phyloP scores from a whole-genome alignment of 179 eudicot genomes.

The Carnegiea gigantea region DNA sequence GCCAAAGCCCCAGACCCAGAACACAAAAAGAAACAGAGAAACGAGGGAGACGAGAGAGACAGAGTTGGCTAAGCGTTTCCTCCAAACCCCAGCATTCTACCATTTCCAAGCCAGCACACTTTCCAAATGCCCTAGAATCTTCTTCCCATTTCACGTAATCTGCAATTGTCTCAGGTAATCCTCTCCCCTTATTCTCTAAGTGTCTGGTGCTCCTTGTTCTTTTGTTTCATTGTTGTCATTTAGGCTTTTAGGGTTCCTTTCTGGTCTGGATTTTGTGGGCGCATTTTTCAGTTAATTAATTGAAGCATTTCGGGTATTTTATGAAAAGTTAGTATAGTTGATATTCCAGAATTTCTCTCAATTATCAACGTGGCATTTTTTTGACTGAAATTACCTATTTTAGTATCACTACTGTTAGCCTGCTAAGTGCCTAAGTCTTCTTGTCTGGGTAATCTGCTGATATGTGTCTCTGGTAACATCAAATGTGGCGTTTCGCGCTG shows the following conservation, averaged over 20 bases:
- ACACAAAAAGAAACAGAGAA: constrained; percentile 12
- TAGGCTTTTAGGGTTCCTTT: constrained; percentile 24
- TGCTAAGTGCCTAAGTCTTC: neutral
- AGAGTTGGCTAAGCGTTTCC: constrained; percentile 1
- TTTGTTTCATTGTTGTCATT: neutral
- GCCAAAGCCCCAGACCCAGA: constrained; percentile 25
- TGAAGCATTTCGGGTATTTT: neutral
- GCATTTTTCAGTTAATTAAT: neutral
- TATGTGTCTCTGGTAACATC: neutral
- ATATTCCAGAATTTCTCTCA: neutral
- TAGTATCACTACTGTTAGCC: too few species aligned
- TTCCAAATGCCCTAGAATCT: constrained; percentile 15
- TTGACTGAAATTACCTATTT: neutral
- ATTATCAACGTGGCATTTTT: neutral
- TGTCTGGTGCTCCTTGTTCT: neutral
- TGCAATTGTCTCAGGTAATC: constrained; percentile 19
- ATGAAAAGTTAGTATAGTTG: neutral
- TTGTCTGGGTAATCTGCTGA: neutral
- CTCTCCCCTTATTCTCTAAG: neutral
- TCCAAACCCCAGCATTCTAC: constrained; percentile 12
- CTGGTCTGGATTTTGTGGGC: neutral
- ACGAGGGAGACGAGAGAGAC: neutral
- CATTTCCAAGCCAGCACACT: constrained; percentile 5
- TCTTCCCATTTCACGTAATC: neutral
- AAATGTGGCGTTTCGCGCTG: constrained; percentile 9